Evolutionary conservation across 2,329 filamentous ascomycete genomes (phyloP).

Genomic region (Talaromyces sp.): DNA sequence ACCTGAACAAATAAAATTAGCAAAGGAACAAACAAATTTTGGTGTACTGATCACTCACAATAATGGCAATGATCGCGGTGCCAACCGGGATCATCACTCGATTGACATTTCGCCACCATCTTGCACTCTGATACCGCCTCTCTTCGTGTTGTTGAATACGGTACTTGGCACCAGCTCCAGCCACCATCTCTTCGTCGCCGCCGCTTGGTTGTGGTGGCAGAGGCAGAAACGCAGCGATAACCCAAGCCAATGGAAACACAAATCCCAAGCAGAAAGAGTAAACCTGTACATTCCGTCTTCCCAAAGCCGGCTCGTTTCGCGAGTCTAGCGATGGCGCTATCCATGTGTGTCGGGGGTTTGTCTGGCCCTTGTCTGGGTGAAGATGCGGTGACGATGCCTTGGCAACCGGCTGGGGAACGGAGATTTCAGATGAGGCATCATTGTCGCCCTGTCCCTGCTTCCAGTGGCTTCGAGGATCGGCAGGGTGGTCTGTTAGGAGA

Average conservation of each 20-base stretch:
- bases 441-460: slow-evolving; percentile 23
- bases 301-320: slow-evolving; percentile 57
- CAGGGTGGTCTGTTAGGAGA: slow-evolving; percentile 26
- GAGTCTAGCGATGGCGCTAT: slow-evolving; percentile 67
- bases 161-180: slow-evolving; percentile 42
- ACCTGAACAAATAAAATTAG: slow-evolving; percentile 8
- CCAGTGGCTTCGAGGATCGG: slow-evolving; percentile 42
- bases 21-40: not conserved
- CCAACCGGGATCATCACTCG: slow-evolving; percentile 57
- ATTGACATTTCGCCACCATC: slow-evolving; percentile 61
- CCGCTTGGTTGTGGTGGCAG: slow-evolving; percentile 56
- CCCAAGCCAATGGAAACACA: slow-evolving; percentile 77
- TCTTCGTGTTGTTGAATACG: slow-evolving; percentile 42
- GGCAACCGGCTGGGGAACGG: slow-evolving; percentile 42
- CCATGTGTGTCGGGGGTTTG: slow-evolving; percentile 58
- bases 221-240: slow-evolving; percentile 70
- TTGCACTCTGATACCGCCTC: slow-evolving; percentile 53
- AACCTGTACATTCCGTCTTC: slow-evolving; percentile 68
- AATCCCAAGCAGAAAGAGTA: slow-evolving; percentile 72
- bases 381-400: slow-evolving; percentile 71
- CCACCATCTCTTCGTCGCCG: slow-evolving; percentile 46
- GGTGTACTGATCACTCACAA: slow-evolving; percentile 40
- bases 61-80: slow-evolving; percentile 48
- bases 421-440: slow-evolving; percentile 22
- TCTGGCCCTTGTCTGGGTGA: slow-evolving; percentile 56